Base-by-base conservation (phyloP, 495 filamentous ascomycete genomes). In the Hypoxylon subgilvum region DNA sequence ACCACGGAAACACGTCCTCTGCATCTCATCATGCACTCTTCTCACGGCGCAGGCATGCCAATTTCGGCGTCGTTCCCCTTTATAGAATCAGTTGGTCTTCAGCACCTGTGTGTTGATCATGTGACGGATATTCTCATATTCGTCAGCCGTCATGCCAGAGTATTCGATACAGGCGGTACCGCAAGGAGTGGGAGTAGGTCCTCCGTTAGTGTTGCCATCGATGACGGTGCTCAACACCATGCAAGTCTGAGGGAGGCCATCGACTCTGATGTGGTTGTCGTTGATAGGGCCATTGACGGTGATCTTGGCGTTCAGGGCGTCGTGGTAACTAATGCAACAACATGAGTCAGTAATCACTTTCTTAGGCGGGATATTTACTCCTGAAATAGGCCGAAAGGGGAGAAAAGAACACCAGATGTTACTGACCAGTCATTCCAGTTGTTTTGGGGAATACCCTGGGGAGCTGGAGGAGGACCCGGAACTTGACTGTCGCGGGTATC, bases 101-200 rank as follows among this genome's bases (percentile, higher is more conserved):
- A 54, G 9, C 4, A 54, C 21, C 21, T 45, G 51, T 1, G 40
- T 44, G 17, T 54, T 54, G 41, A 54, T 13, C 10, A 38, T 45
- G 19, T 23, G 2, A 3, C 51, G 40, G 6, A 54, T 45, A 19
- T 44, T 36, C 40, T 54, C 51, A 19, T 54, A 54, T 3, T 65
- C 44, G 18, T 61, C 45, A 9, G 17, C 18, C 5, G 57, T 46
- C 30, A 65, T 41, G 1, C 62, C 62, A 1, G 38, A 13, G 28
- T 52, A 66, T 17, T 62, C 46, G 17, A 66, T 32, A 22, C 63
- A 66, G 21, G 46, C 57, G 9, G 46, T 42, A 35, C 57, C 63
- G 42, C 63, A 66, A 6, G 63, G 63, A 17, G 34, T 45, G 7
- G 63, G 63, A 10, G 28, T 48, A 14, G 57, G 40, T 8, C 57